These are phyloP conservation scores for Collybiopsis confluens DNA, from an alignment of 768 basidiomycete genomes.

Conservation along the genomic window DNA sequence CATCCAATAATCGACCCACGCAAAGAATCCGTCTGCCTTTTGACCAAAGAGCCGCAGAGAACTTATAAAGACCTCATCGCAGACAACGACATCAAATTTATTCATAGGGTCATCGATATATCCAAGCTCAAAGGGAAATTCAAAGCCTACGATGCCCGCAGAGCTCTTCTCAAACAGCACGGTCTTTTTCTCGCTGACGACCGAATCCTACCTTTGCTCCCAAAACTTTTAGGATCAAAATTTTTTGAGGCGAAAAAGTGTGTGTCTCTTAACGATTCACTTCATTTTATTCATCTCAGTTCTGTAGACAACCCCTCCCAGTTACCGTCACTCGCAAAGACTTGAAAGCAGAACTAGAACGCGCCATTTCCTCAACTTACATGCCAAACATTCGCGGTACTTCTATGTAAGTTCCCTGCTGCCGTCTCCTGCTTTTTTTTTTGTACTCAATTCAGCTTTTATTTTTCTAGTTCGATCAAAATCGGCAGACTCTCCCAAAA, in stretches of 20 bases:
- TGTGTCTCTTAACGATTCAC: conserved; percentile 19
- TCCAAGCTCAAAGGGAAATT: conserved; percentile 94
- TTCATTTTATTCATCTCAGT: conserved; percentile 8
- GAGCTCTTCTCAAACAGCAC: conserved; percentile 82
- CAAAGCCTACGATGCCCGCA: conserved; percentile 76
- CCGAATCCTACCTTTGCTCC: conserved; percentile 80
- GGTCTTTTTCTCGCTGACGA: conserved; percentile 94
- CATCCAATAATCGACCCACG: conserved; percentile 84
- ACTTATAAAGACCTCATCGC: conserved; percentile 93
- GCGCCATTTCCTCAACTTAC: conserved; percentile 90
- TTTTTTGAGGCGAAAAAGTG: conserved; percentile 98
- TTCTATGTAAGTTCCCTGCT: conserved; percentile 70
- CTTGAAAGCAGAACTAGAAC: conserved; percentile 88
- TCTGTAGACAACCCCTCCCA: conserved; percentile 84
- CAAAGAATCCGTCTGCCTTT: conserved; percentile 76
- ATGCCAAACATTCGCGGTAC: conserved; percentile 95
- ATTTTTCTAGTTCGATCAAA: conserved; percentile 69
- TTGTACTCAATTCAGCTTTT: not conserved
- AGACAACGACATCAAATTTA: conserved; percentile 76
- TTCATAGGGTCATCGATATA: conserved; percentile 87
- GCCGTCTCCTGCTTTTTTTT: not conserved
- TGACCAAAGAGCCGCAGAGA: conserved; percentile 94
- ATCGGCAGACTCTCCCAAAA: conserved; percentile 72
- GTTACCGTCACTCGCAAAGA: conserved; percentile 87
- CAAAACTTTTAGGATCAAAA: conserved; percentile 79